These are phyloP conservation scores for Ustilago crameri DNA, from an alignment of 1,284 basidiomycete species.

Conservation along the genomic window DNA sequence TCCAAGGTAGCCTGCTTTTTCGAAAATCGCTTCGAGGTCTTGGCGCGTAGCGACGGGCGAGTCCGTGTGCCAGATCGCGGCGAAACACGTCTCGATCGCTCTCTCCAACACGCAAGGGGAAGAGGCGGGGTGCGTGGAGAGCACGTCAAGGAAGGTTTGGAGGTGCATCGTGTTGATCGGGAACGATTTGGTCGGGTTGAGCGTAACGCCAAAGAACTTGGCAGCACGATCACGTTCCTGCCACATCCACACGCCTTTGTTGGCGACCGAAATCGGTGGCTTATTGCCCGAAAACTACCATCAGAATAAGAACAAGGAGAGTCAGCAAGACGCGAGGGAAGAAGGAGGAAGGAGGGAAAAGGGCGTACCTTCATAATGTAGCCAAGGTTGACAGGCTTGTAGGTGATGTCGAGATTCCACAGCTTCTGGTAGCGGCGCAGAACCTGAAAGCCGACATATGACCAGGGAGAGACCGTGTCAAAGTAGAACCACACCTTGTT, in stretches of 20 bases:
- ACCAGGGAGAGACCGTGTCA: constrained; percentile 66
- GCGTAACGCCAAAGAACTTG: constrained; percentile 56
- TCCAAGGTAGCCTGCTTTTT: constrained; percentile 10
- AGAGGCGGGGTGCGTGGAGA: constrained; percentile 18
- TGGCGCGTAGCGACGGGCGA: constrained; percentile 23
- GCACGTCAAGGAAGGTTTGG: constrained; percentile 46
- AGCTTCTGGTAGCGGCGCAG: constrained; percentile 49
- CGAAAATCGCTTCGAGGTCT: constrained; percentile 41
- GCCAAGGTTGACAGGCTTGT: constrained; percentile 56
- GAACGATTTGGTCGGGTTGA: constrained; percentile 52
- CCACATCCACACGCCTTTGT: constrained; percentile 62
- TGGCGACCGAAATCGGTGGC: constrained; percentile 60
- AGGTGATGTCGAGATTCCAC: constrained; percentile 60
- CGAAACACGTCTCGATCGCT: constrained; percentile 41
- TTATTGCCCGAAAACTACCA: constrained; percentile 58
- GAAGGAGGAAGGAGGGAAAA: background rate
- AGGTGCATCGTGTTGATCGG: constrained; percentile 59
- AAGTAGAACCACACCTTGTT: constrained; percentile 59
- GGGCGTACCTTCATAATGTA: constrained; percentile 63
- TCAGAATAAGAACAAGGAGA: background rate
- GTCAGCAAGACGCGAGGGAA: background rate
- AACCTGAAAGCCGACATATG: constrained; percentile 55
- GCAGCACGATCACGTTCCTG: constrained; percentile 45
- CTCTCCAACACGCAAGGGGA: constrained; percentile 12
- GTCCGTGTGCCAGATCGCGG: constrained; percentile 55